phyloP scores from a whole-genome alignment of 768 basidiomycete species.

The Lactifluus volemus region DNA sequence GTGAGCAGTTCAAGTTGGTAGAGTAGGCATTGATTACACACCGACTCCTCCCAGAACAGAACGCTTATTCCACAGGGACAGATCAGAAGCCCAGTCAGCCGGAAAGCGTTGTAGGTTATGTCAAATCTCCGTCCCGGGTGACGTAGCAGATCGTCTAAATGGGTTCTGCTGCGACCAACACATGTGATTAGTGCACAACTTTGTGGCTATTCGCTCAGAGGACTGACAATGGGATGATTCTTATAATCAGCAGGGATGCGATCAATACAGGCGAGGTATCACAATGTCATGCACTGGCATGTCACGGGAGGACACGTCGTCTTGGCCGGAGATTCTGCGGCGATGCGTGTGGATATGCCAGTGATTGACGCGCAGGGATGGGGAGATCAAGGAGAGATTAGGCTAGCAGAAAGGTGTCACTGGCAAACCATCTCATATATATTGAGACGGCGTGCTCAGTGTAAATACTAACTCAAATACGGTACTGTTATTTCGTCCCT shows the following conservation, averaged over 20 bases:
- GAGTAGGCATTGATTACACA: too few species aligned
- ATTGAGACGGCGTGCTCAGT: too few species aligned
- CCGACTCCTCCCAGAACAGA: too few species aligned
- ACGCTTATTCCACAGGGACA: too few species aligned
- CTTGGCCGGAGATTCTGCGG: neutral
- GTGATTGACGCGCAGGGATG: neutral
- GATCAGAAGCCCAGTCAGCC: too few species aligned
- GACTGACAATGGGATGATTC: neutral
- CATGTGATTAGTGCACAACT: neutral
- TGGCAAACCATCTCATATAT: too few species aligned
- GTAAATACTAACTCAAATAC: too few species aligned
- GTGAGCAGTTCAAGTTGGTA: too few species aligned
- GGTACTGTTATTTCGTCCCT: too few species aligned
- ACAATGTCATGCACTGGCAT: neutral
- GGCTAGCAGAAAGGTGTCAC: too few species aligned
- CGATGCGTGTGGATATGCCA: neutral
- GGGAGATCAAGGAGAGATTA: too few species aligned
- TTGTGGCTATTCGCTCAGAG: neutral
- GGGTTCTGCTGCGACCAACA: neutral
- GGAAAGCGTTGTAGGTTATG: neutral
- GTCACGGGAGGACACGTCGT: neutral
- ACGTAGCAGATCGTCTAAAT: neutral
- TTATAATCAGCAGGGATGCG: neutral
- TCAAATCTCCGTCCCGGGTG: accelerated
- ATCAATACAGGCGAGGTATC: neutral